These are phyloP conservation scores for Bremia lactucae DNA, from an alignment of 352 stramenopile species.

Conservation along the genomic window DNA sequence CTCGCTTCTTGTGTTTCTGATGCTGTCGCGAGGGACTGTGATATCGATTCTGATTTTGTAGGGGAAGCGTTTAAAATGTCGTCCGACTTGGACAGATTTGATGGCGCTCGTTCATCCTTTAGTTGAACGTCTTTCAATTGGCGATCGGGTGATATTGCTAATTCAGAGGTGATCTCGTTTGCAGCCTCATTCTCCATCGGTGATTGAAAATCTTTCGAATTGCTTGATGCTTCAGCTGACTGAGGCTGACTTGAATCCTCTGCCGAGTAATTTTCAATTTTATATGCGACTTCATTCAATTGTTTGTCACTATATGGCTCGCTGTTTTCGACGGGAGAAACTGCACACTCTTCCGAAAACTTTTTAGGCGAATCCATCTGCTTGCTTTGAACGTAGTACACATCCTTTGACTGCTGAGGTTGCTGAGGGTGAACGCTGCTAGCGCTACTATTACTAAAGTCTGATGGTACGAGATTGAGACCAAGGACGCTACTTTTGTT, in stretches of 20 bases:
- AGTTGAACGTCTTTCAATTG: constrained; percentile 11
- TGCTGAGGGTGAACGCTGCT: constrained; percentile 24
- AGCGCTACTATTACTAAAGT: constrained; percentile 29
- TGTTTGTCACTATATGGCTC: constrained; percentile 8
- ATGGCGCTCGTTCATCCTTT: neutral
- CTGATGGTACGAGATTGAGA: constrained; percentile 48
- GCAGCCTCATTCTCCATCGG: constrained; percentile 12
- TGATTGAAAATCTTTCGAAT: constrained; percentile 9
- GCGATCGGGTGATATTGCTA: constrained; percentile 6
- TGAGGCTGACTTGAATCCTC: constrained; percentile 2
- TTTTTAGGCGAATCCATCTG: constrained; percentile 23
- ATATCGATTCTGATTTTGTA: constrained; percentile 10
- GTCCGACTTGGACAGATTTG: constrained; percentile 9
- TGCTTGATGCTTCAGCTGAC: constrained; percentile 5
- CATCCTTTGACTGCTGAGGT: constrained; percentile 26
- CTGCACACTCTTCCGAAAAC: constrained; percentile 16
- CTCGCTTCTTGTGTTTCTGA: constrained; percentile 17
- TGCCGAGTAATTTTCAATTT: constrained; percentile 12
- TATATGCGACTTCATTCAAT: constrained; percentile 7
- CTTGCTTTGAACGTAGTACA: constrained; percentile 25
- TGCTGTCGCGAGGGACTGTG: constrained; percentile 7
- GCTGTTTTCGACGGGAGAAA: constrained; percentile 12
- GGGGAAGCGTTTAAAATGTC: constrained; percentile 14
- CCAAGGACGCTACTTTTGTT: constrained; percentile 53
- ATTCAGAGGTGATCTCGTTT: constrained; percentile 2